Evolutionary conservation across 192 early-diverging fungal genomes (phyloP).

Genomic region (Podila epigama): DNA sequence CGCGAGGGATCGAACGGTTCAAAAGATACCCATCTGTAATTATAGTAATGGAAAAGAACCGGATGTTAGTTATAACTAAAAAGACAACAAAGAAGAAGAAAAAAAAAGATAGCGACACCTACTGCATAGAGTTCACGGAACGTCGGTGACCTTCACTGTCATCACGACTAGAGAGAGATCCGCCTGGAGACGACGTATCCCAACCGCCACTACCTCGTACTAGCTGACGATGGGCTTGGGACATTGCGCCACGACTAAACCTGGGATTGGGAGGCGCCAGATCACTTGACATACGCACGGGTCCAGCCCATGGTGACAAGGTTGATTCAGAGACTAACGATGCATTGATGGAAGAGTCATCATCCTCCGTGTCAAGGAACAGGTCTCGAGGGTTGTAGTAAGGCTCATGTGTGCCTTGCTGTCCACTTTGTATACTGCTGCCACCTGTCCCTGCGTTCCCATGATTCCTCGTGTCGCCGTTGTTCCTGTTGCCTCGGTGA

Average conservation of each 20-base stretch:
- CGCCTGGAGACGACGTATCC: slow-evolving; percentile 39
- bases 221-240: slow-evolving; percentile 40
- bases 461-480: background rate
- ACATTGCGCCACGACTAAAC: slow-evolving; percentile 39
- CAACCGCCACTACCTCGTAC: slow-evolving; percentile 20
- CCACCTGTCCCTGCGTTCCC: background rate
- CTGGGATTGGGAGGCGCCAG: slow-evolving; percentile 38
- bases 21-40: slow-evolving; percentile 36
- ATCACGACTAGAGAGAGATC: slow-evolving; percentile 29
- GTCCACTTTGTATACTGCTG: background rate
- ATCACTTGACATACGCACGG: slow-evolving; percentile 20
- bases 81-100: background rate
- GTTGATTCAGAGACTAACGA: slow-evolving; percentile 26
- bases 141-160: slow-evolving; percentile 22
- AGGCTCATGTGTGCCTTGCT: background rate
- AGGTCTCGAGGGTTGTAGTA: slow-evolving; percentile 41
- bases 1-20: slow-evolving; percentile 23
- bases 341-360: slow-evolving; percentile 17
- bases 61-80: background rate
- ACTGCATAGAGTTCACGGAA: slow-evolving; percentile 50
- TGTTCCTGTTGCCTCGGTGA: background rate
- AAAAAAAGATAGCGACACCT: background rate
- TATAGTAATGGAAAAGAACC: background rate
- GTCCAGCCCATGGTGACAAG: slow-evolving; percentile 29
- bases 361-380: slow-evolving; percentile 29